Evolutionary conservation across 2,329 filamentous ascomycete genomes (phyloP).

Genomic region (Capronia americana): DNA sequence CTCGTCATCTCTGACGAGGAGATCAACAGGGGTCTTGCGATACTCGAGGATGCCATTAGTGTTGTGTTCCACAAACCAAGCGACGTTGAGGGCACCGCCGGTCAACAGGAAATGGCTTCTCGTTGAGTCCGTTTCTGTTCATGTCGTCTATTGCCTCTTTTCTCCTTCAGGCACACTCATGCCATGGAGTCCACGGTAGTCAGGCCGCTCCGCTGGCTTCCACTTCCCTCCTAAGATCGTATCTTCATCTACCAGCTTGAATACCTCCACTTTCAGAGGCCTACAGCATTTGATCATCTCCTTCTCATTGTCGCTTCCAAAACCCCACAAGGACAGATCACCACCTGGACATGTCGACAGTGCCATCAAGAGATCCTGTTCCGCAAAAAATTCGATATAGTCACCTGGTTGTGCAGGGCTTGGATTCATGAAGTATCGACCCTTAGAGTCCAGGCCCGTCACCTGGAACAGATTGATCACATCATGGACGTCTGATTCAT

Average conservation of each 20-base stretch:
- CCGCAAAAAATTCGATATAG: conserved; percentile 78
- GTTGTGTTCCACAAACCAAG: conserved; percentile 57
- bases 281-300: conserved; percentile 76
- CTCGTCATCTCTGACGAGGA: conserved; percentile 80
- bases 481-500: conserved; percentile 79
- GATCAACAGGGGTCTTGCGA: conserved; percentile 77
- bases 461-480: conserved; percentile 88
- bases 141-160: conserved; percentile 24
- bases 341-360: conserved; percentile 76
- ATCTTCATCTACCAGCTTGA: conserved; percentile 61
- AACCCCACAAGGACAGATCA: conserved; percentile 82
- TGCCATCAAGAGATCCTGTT: conserved; percentile 74
- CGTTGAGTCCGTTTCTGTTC: conserved; percentile 10
- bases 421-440: conserved; percentile 74
- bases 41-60: conserved; percentile 72
- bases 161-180: conserved; percentile 58
- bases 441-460: conserved; percentile 74
- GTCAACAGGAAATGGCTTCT: conserved; percentile 53
- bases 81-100: conserved; percentile 48
- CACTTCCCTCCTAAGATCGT: conserved; percentile 62
- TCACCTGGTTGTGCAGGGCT: conserved; percentile 55
- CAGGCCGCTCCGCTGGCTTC: conserved; percentile 65
- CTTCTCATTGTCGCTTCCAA: conserved; percentile 63
- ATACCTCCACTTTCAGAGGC: conserved; percentile 77
- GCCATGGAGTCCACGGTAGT: conserved; percentile 71